Conservation (phyloP, 2,329 filamentous ascomycete genomes). For the Talaromyces verruculosus region DNA sequence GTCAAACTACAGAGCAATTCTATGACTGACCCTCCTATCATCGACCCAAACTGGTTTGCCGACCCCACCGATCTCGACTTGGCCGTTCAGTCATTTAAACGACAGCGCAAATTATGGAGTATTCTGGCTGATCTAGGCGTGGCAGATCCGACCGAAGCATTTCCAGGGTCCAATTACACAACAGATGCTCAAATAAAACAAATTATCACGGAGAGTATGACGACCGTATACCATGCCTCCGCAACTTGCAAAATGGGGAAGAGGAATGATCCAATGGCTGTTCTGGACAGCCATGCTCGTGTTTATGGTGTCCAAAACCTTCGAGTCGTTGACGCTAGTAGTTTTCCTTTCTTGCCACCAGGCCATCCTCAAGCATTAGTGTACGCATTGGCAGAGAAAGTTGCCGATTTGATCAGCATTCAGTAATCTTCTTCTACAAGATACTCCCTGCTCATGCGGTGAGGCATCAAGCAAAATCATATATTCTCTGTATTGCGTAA, state of each 20-base stretch:
- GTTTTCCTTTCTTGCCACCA: slow-evolving; percentile 38
- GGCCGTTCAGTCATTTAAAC: slow-evolving; percentile 45
- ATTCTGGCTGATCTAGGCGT: slow-evolving; percentile 33
- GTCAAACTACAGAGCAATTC: slow-evolving; percentile 44
- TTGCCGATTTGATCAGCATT: slow-evolving; percentile 31
- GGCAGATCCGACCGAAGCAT: slow-evolving; percentile 37
- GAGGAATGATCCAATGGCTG: slow-evolving; percentile 30
- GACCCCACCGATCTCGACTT: slow-evolving; percentile 48
- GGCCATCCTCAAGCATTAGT: slow-evolving; percentile 41
- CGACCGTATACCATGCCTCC: slow-evolving; percentile 37
- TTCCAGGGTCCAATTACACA: slow-evolving; percentile 40
- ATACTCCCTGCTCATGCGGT: not conserved
- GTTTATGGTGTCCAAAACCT: slow-evolving; percentile 34
- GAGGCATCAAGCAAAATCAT: not conserved
- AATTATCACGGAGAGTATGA: slow-evolving; percentile 33
- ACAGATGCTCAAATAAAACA: slow-evolving; percentile 48
- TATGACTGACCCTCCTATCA: slow-evolving; percentile 41
- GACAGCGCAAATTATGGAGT: slow-evolving; percentile 42
- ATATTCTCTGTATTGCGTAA: not conserved
- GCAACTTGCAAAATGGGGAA: slow-evolving; percentile 43
- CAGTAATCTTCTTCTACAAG: not conserved
- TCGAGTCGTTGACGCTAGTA: slow-evolving; percentile 38
- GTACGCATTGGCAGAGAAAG: slow-evolving; percentile 48
- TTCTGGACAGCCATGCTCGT: slow-evolving; percentile 33
- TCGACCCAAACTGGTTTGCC: slow-evolving; percentile 51